A percentile compares a stretch with the other conserved stretches of the same genome.
These are phyloP conservation scores for Wickerhamomyces sydowiorum DNA, from an alignment of 805 yeast genomes.

Conservation along the genomic window DNA sequence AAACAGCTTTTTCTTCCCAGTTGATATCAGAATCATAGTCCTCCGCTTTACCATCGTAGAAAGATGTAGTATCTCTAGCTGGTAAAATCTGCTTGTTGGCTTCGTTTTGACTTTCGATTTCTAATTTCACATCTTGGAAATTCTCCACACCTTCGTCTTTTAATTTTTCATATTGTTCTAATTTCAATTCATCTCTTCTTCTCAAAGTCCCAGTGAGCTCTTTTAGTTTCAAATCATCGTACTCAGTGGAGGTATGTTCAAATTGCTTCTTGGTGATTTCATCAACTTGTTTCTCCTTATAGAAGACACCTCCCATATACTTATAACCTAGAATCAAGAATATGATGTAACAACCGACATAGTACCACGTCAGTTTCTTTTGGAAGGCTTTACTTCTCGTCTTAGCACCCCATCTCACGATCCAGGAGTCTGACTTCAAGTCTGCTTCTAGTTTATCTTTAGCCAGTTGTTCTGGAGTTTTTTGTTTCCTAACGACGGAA, in stretches of 20 bases:
- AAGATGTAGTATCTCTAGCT: slow-evolving; percentile 74
- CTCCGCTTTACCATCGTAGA: slow-evolving; percentile 72
- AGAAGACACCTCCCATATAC: slow-evolving; percentile 61
- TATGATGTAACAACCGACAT: slow-evolving; percentile 52
- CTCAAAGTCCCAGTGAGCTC: slow-evolving; percentile 55
- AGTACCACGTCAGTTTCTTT: slow-evolving; percentile 56
- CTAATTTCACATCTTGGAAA: slow-evolving; percentile 26
- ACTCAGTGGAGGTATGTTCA: slow-evolving; percentile 40
- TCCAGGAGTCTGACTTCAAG: slow-evolving; percentile 29
- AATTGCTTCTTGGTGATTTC: slow-evolving; percentile 32
- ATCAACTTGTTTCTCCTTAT: slow-evolving; percentile 57
- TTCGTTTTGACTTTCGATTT: slow-evolving; percentile 26
- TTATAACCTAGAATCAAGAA: slow-evolving; percentile 54
- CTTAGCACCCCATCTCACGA: slow-evolving; percentile 47
- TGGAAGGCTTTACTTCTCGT: slow-evolving; percentile 52
- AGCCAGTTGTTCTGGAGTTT: slow-evolving; percentile 28
- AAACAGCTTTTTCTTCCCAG: slow-evolving; percentile 38
- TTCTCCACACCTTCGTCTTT: slow-evolving; percentile 27
- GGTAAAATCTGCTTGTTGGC: slow-evolving; percentile 44
- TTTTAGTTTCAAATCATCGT: slow-evolving; percentile 56
- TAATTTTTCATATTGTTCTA: slow-evolving; percentile 54
- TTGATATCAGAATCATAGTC: slow-evolving; percentile 79
- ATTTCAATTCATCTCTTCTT: slow-evolving; percentile 57
- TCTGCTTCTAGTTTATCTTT: slow-evolving; percentile 27
- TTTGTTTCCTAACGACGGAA: slow-evolving; percentile 12